phyloP scores from a whole-genome alignment of 495 filamentous ascomycete genomes.

The Penicillium maclennaniae region DNA sequence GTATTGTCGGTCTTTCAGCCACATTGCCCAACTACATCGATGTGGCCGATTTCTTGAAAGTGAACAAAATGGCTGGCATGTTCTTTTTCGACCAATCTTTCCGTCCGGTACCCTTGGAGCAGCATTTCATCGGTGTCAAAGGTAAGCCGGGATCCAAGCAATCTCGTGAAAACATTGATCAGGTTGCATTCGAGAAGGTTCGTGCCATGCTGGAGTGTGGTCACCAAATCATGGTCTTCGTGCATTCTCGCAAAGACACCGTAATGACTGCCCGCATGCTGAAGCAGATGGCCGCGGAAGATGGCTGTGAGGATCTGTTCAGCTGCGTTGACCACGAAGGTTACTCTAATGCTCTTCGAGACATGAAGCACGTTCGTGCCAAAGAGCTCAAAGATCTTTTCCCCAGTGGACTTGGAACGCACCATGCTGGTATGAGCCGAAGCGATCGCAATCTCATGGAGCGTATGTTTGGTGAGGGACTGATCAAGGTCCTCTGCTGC shows the following conservation, averaged over 20 bases:
- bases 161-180: conserved; percentile 84
- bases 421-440: conserved; percentile 93
- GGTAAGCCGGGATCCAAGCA: conserved; percentile 77
- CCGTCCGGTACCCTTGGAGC: conserved; percentile 90
- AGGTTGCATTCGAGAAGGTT: conserved; percentile 88
- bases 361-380: conserved; percentile 78
- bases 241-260: conserved; percentile 94
- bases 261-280: conserved; percentile 81
- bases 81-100: conserved; percentile 98
- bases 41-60: conserved; percentile 93
- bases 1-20: conserved; percentile 90
- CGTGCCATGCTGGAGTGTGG: conserved; percentile 80
- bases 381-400: conserved; percentile 84
- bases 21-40: conserved; percentile 96
- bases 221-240: conserved; percentile 98
- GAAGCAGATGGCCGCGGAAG: conserved; percentile 78
- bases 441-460: conserved; percentile 94
- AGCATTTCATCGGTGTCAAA: conserved; percentile 95
- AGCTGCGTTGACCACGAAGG: conserved; percentile 61
- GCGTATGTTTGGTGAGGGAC: conserved; percentile 78
- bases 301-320: conserved; percentile 73
- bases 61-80: conserved; percentile 86
- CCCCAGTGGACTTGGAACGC: conserved; percentile 84
- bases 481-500: conserved; percentile 95
- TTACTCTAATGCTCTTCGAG: conserved; percentile 69